phyloP scores from a whole-genome alignment of 495 filamentous ascomycete genomes.

The Aspergillus haitiensis region DNA sequence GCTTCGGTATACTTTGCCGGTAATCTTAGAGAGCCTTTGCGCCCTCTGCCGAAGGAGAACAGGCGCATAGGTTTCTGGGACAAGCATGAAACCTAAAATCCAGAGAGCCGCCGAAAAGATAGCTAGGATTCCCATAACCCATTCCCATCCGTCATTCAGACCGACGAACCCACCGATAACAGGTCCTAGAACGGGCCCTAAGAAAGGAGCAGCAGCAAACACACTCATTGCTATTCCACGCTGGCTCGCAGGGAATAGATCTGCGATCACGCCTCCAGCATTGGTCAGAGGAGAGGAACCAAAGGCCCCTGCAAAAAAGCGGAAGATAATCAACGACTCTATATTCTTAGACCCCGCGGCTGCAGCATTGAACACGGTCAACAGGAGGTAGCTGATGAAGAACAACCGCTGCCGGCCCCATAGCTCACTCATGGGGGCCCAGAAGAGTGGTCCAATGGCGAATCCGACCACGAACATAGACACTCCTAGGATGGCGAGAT shows the following conservation, averaged over 20 bases:
- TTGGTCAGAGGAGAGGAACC: conserved; percentile 63
- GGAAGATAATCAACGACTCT: conserved; percentile 57
- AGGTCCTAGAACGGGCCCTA: conserved; percentile 57
- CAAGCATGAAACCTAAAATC: conserved; percentile 39
- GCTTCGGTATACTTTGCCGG: conserved; percentile 52
- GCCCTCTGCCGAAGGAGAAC: conserved; percentile 54
- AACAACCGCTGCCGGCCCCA: conserved; percentile 65
- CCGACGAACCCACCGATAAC: conserved; percentile 53
- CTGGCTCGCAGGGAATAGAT: conserved; percentile 57
- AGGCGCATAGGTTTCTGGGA: conserved; percentile 61
- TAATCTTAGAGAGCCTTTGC: conserved; percentile 48
- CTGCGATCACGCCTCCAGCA: conserved; percentile 60
- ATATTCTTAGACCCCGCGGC: conserved; percentile 58
- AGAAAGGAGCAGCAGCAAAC: conserved; percentile 57
- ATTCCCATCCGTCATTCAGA: conserved; percentile 52
- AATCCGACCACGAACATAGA: conserved; percentile 59
- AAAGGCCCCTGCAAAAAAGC: conserved; percentile 67
- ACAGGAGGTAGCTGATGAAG: conserved; percentile 51
- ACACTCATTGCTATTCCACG: conserved; percentile 56
- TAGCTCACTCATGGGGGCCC: conserved; percentile 54
- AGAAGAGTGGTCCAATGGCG: conserved; percentile 16
- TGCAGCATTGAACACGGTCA: conserved; percentile 62
- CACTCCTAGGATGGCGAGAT: conserved; percentile 59
- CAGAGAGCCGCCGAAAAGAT: conserved; percentile 23
- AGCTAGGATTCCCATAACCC: conserved; percentile 43